These are phyloP conservation scores for Microthyrium microscopicum DNA, from an alignment of 2,329 filamentous ascomycete genomes.

Conservation along the genomic window DNA sequence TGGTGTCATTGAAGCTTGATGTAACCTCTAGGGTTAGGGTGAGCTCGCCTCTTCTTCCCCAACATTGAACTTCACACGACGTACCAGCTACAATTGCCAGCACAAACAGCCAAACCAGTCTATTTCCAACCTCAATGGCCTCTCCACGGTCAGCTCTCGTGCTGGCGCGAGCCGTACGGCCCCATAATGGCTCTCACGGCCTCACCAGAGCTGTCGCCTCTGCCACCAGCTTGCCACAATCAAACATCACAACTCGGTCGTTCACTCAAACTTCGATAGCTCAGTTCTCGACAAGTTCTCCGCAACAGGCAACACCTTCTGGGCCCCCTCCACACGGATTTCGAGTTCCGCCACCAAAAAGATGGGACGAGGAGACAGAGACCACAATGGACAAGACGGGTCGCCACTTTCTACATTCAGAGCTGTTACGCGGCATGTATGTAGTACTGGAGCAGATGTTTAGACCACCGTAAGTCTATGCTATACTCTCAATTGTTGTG, in stretches of 20 bases:
- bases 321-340: conserved; percentile 60
- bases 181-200: conserved; percentile 21
- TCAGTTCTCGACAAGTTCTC: conserved; percentile 50
- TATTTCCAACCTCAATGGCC: conserved; percentile 21
- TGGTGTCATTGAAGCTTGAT: too few species aligned
- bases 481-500: conserved; percentile 1
- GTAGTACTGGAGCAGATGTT: conserved; percentile 96
- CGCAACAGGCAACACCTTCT: conserved; percentile 44
- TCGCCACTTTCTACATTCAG: conserved; percentile 87
- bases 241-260: conserved; percentile 8
- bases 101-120: conserved; percentile 12
- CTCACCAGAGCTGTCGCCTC: background rate
- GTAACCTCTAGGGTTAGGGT: too few species aligned
- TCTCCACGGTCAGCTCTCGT: conserved; percentile 29
- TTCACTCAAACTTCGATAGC: conserved; percentile 1
- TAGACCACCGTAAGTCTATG: conserved; percentile 69
- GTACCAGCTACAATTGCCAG: too few species aligned
- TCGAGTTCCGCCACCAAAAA: conserved; percentile 53
- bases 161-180: conserved; percentile 29
- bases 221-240: background rate
- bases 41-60: too few species aligned
- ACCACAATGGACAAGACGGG: conserved; percentile 66
- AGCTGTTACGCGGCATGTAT: conserved; percentile 97
- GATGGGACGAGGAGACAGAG: conserved; percentile 71
- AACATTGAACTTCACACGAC: too few species aligned